Base-by-base conservation (phyloP, 441 rosid genomes). In the Biscutella auriculata region DNA sequence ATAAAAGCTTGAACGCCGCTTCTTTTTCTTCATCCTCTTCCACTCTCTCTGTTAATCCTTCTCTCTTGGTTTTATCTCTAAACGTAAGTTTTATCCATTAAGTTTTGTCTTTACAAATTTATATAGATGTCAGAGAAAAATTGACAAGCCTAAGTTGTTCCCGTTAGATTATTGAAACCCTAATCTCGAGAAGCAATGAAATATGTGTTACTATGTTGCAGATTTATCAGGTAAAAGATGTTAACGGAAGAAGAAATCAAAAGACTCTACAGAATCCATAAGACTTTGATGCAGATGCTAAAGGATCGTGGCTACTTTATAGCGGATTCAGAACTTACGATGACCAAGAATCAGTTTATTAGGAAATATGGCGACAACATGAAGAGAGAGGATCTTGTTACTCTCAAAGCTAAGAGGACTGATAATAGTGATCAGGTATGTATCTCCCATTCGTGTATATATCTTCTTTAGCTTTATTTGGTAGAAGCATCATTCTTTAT, bases 311-410 rank as follows among this genome's bases (percentile, higher is more conserved):
- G 83, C 30, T 92, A 92, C 63, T 62, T 75, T 5, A 85, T 92
- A 6, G 54, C 66, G 14, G 88, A 82, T 50, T 68, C 40, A 12
- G 96, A 92, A 48, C 46, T 88, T 26, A 79, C 71, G 46, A 75
- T 81, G 83, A 46, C 70, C 37, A 71, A 65, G 57, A 57, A 50
- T 2, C 79, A 86, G 51, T 88, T 88, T 56, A 8, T 76, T 21
- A 58, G 73, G 0, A 84, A 79, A 64, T 72, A 67, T 40, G 97
- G 95, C 0, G 89, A 84, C 6, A 82, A 78, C 76, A 77, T 85
- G 88, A 93, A 84, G 65, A 78, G 95, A 56, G 95, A 93, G 63
- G 97, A 88, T 76, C 92, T 92, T 19, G 77, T 80, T 39, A 73
- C 88, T 64, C 73, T 77, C 57, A 92, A 78, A 55, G 37, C 63